These are phyloP conservation scores for Cryptococcus sp. DNA, from an alignment of 1,284 basidiomycete species.

Conservation along the genomic window DNA sequence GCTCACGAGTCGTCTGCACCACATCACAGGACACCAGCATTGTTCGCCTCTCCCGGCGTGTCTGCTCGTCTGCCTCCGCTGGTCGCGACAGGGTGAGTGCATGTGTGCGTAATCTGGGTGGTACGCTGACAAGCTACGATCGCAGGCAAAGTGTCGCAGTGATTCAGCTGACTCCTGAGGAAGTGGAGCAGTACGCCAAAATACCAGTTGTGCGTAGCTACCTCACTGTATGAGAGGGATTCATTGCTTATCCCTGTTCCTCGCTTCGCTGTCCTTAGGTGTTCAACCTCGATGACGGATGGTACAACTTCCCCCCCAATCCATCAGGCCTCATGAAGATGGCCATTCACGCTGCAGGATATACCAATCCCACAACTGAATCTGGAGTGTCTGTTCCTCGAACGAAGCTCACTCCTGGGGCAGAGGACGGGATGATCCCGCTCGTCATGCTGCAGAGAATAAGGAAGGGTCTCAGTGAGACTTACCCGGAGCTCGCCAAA, in stretches of 20 bases:
- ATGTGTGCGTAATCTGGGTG: neutral
- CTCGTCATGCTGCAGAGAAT: constrained; percentile 35
- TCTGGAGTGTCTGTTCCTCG: constrained; percentile 46
- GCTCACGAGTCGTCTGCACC: constrained; percentile 1
- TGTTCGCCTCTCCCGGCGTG: constrained; percentile 63
- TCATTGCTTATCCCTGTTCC: neutral
- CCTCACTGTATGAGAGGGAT: neutral
- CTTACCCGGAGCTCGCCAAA: constrained; percentile 49
- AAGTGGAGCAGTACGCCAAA: constrained; percentile 63
- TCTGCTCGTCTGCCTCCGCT: constrained; percentile 35
- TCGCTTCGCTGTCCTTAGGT: constrained; percentile 33
- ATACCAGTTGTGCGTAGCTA: constrained; percentile 63
- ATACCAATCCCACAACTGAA: constrained; percentile 29
- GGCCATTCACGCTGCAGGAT: constrained; percentile 55
- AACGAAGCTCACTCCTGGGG: constrained; percentile 49
- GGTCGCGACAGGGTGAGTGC: constrained; percentile 40
- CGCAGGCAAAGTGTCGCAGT: constrained; percentile 70
- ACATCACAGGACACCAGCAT: constrained; percentile 67
- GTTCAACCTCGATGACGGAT: constrained; percentile 51
- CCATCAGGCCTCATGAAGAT: constrained; percentile 53
- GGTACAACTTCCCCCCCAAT: constrained; percentile 57
- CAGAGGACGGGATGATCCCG: constrained; percentile 47
- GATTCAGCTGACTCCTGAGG: constrained; percentile 70
- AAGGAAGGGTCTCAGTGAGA: constrained; percentile 31
- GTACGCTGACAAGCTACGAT: constrained; percentile 8